A percentile compares a stretch with the other conserved stretches of the same genome.
phyloP scores from a whole-genome alignment of 306 rosid species.

The cucumber (Cucumis sativus) region Cucumber_9930_V3 NC_026656.2:11414501-11415000 shows the following conservation, averaged over 20 bases:
- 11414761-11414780: background rate
- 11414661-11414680: too few relatives aligned
- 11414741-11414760: background rate
- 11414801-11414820: background rate
- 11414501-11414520: background rate
- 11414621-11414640: too few relatives aligned
- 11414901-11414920: background rate
- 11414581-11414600: too few relatives aligned
- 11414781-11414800: background rate
- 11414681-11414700: too few relatives aligned
- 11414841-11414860: background rate
- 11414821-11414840: background rate
- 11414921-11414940: background rate
- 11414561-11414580: too few relatives aligned
- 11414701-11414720: background rate
- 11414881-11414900: background rate
- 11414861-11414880: background rate
- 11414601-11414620: too few relatives aligned
- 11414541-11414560: too few relatives aligned
- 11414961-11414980: constrained; percentile 22
- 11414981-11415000: constrained; percentile 97
- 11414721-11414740: background rate
- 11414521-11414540: background rate
- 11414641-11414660: too few relatives aligned
- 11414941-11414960: background rate